Percentiles rank a stretch among this genome's conserved stretches.
These are phyloP conservation scores for Dimocarpus longan DNA, from an alignment of 345 rosid species.

Conservation along the genomic window DNA sequence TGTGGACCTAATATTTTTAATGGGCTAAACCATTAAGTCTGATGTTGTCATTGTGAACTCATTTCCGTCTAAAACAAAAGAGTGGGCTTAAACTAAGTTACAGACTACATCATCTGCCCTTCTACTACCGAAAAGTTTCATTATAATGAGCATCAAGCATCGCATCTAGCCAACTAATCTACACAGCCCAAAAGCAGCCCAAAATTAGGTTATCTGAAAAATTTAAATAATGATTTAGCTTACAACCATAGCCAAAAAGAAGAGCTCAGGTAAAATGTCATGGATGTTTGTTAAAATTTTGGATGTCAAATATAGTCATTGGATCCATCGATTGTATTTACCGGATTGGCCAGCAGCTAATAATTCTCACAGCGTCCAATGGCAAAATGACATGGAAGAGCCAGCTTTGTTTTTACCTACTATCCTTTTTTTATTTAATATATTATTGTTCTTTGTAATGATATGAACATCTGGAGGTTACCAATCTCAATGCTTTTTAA, in stretches of 20 bases:
- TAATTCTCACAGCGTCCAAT: background rate
- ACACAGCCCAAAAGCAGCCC: background rate
- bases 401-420: background rate
- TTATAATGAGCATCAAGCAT: background rate
- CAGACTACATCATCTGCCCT: background rate
- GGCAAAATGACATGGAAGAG: background rate
- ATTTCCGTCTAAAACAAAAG: background rate
- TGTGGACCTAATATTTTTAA: background rate
- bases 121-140: background rate
- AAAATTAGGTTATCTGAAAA: background rate
- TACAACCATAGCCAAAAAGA: no score
- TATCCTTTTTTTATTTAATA: background rate
- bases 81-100: background rate
- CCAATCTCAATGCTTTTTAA: background rate
- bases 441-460: background rate
- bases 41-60: background rate
- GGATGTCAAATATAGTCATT: no score
- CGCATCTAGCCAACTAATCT: background rate
- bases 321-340: no score
- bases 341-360: background rate
- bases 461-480: background rate
- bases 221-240: no score
- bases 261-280: no score
- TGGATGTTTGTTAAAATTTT: no score
- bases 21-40: background rate